Conservation (phyloP, 2,329 filamentous ascomycete species). For the Fulvia fulva region DNA sequence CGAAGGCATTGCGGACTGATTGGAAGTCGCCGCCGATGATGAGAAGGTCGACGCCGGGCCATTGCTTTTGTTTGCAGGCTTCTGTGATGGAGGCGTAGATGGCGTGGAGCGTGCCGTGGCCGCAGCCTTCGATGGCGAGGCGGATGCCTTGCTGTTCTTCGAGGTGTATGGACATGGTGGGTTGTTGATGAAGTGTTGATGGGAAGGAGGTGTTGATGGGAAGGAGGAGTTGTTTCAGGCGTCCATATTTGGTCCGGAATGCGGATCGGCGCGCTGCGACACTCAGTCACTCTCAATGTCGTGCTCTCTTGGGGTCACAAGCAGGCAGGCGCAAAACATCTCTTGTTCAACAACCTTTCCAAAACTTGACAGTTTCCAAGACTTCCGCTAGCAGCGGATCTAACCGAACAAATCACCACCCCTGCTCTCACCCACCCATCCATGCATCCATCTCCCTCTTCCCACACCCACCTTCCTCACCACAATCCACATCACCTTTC, state of each 20-base stretch:
- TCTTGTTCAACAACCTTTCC: not conserved
- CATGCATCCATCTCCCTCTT: not conserved
- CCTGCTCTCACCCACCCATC: not conserved
- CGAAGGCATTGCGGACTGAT: slow-evolving; percentile 81
- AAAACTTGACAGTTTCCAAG: not conserved
- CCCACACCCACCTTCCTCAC: not conserved
- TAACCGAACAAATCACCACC: not conserved
- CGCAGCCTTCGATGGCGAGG: slow-evolving; percentile 83
- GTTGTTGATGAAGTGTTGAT: not conserved
- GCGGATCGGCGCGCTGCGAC: not conserved
- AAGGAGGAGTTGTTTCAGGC: not conserved
- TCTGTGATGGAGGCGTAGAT: slow-evolving; percentile 78
- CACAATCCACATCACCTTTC: not conserved
- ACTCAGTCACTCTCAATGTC: not conserved
- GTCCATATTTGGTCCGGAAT: not conserved
- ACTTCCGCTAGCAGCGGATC: not conserved
- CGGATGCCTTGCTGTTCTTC: slow-evolving; percentile 47
- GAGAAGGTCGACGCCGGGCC: slow-evolving; percentile 79
- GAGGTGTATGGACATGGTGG: slow-evolving; percentile 14
- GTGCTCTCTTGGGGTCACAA: not conserved
- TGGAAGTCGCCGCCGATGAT: slow-evolving; percentile 98
- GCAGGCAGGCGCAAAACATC: not conserved
- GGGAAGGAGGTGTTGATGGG: not conserved
- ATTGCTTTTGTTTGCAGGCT: slow-evolving; percentile 66
- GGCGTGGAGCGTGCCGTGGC: slow-evolving; percentile 84